Evolutionary conservation across 108 stramenopile species (phyloP), one percentile per base, ranked within the genome.

Genomic region (Cyclotella atomus): DNA sequence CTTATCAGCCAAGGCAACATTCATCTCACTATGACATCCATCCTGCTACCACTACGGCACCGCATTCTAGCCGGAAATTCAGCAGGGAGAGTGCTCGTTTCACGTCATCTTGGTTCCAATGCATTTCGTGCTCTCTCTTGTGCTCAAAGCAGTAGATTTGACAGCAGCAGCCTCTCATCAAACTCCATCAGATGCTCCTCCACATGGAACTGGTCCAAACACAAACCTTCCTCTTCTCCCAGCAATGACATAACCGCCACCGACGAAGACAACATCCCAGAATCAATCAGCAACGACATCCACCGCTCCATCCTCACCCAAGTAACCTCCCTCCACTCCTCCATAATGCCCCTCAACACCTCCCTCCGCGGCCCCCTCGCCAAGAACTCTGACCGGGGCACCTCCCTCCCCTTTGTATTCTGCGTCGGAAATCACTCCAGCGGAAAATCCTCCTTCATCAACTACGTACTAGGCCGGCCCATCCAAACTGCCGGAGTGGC

Each of bases 401-500:
- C 95, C 8, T 78, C 89, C 43, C 86, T 97, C 41, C 98, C 99
- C 46, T 97, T 98, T 59, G 97, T 97, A 12, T 94, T 99, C 52
- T 69, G 99, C 41, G 92, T 99, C 7, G 98, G 99, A 23, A 99
- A 99, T 75, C 98, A 99, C 82, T 95, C 85, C 41, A 84, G 84
- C 20, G 97, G 98, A 28, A 99, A 99, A 77, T 91, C 89, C 8
- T 88, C 88, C 75, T 99, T 99, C 69, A 95, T 99, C 84, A 99
- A 99, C 83, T 93, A 98, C 67, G 88, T 98, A 19, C 47, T 96
- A 25, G 92, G 91, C 25, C 85, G 97, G 15, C 53, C 70, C 23
- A 91, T 99, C 49, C 98, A 99, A 87, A 96, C 91, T 25, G 95
- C 98, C 0, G 99, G 99, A 4, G 99, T 99, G 29, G 99, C 99